Base-by-base conservation (phyloP, 257 asterid genomes). In the Nicotiana tabacum region DNA sequence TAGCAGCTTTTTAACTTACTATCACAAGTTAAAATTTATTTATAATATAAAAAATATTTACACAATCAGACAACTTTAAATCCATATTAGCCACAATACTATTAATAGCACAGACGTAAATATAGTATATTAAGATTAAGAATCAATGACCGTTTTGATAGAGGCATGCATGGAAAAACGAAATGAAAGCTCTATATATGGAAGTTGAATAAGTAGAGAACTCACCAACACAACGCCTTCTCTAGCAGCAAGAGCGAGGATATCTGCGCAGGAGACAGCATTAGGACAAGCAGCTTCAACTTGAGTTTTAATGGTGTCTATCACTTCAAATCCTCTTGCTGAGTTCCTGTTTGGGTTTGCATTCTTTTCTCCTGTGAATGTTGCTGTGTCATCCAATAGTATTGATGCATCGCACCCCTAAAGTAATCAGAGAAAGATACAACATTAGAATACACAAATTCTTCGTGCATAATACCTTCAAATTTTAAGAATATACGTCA, bases 331-430 rank as follows among this genome's bases (percentile, higher is more conserved):
- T 5, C 93, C 91, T 86, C 91, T 82, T 0, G 80, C 86, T 35
- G 93, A 88, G 55, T 86, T 87, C 5, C 51, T 82, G 79, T 89
- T 88, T 37, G 91, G 93, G 16, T 0, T 13, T 58, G 93, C 90
- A 16, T 53, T 90, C 81, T 90, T 87, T 81, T 90, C 93, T 17
- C 93, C 88, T 0, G 87, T 87, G 62, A 90, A 85, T 1, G 83
- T 77, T 21, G 89, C 7, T 0, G 91, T 86, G 76, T 90, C 90
- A 46, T 87, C 91, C 56, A 90, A 77, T 70, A 90, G 66, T 85
- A 88, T 33, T 9, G 90, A 83, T 58, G 81, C 93, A 48, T 90
- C 93, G 29, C 93, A 90, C 0, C 93, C 93, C 91, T 90, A 12
- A 24, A 69, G 1, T 66, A 77, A n/a, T 53, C 10, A 81, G 13